Conservation (phyloP, 106 monocot species). For the Apostasia ramifera region DNA sequence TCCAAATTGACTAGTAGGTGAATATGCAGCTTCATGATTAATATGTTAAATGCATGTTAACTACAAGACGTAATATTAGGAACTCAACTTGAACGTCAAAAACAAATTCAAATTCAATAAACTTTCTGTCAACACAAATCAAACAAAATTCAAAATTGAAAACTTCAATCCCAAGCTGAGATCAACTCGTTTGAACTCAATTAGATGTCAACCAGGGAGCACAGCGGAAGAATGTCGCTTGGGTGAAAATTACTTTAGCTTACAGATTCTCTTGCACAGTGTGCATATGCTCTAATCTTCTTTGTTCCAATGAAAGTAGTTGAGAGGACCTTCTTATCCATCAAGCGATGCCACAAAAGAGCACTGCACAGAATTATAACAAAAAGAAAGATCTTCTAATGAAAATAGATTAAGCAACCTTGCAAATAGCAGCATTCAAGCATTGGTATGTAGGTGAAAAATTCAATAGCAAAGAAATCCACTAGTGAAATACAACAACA, state of each 20-base stretch:
- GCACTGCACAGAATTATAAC: slow-evolving; percentile 41
- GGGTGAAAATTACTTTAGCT: slow-evolving; percentile 8
- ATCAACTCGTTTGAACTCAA: no score
- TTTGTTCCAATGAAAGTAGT: slow-evolving; percentile 57
- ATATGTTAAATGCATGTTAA: no score
- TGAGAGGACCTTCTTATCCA: slow-evolving; percentile 59
- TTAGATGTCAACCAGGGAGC: no score
- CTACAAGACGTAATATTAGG: no score
- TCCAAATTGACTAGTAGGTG: no score
- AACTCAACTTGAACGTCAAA: no score
- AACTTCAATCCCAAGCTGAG: no score
- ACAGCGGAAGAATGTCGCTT: background rate
- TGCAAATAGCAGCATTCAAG: background rate
- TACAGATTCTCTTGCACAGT: slow-evolving; percentile 78
- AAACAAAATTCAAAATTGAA: no score
- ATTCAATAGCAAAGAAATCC: background rate
- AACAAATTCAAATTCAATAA: no score
- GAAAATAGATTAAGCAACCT: no score
- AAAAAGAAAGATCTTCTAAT: background rate
- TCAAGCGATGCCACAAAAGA: slow-evolving; percentile 85
- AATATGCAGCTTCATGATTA: no score
- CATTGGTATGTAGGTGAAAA: background rate
- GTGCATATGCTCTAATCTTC: slow-evolving; percentile 66
- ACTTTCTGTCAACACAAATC: no score
- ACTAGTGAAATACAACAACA: background rate